Evolutionary conservation across 2,329 filamentous ascomycete species (phyloP).

Genomic region (Colletotrichum viniferum): DNA sequence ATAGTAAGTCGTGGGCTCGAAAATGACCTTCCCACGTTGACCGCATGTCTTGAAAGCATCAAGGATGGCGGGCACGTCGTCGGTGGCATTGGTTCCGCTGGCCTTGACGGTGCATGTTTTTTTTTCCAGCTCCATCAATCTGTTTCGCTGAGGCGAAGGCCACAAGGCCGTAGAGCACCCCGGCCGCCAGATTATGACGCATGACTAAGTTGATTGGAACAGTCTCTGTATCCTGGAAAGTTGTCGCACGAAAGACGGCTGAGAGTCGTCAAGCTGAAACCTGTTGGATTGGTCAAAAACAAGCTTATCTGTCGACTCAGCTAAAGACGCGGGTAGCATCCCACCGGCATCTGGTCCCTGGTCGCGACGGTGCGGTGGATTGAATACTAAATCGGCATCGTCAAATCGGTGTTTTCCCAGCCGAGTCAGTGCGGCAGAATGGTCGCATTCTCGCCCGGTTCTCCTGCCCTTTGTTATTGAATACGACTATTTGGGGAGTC

Average conservation of each 20-base stretch:
- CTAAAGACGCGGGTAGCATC: neutral
- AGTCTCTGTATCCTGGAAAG: neutral
- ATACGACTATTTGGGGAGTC: neutral
- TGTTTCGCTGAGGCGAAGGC: neutral
- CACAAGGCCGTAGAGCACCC: neutral
- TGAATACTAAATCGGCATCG: neutral
- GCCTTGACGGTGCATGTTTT: conserved; percentile 32
- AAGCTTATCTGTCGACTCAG: neutral
- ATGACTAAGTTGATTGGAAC: neutral
- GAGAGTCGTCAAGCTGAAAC: neutral
- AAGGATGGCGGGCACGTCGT: conserved; percentile 34
- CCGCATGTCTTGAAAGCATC: conserved; percentile 34
- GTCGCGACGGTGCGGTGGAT: neutral
- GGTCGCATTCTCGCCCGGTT: neutral
- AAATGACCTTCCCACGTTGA: conserved; percentile 29
- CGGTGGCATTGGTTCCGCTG: conserved; percentile 23
- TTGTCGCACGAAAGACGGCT: neutral
- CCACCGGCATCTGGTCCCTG: neutral
- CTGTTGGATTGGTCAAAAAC: neutral
- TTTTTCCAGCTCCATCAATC: neutral
- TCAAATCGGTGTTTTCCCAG: conserved; percentile 2
- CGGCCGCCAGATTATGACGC: neutral
- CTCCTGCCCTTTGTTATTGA: neutral
- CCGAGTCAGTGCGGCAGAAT: neutral
- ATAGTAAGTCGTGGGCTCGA: conserved; percentile 35